Base-by-base conservation (phyloP, 2,329 filamentous ascomycete genomes). In the Verticillium dahliae region DNA sequence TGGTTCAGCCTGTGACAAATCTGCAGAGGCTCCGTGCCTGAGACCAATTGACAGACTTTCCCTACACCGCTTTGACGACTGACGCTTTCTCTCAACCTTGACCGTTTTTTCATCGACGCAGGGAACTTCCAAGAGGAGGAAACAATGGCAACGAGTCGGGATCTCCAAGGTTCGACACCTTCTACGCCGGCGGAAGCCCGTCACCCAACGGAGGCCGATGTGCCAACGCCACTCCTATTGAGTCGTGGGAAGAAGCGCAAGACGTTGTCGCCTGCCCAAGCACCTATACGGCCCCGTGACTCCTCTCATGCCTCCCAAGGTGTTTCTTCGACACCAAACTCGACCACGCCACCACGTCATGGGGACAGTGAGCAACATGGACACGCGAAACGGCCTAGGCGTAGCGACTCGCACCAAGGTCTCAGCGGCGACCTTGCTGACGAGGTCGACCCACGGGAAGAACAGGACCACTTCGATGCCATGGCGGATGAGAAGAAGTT, bases 401-500 rank as follows among this genome's bases (percentile, higher is more conserved):
- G 18, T n/a, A 27, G 45, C 18, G 45, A 52, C 18, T n/a, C 18
- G 18, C 45, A 52, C 5, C 7, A 11, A 6, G 18, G 18, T 9
- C 18, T 11, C 45, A 52, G 18, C 18, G 15, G 15, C 18, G n/a
- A 31, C 18, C 15, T 13, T 5, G 3, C 27, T 11, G 56, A 22
- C 14, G 37, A 38, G 3, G 37, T 27, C 13, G 56, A 58, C 9
- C 37, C 27, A 11, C 31, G 56, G 27, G 34, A 41, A 18, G 35
- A 31, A 15, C 38, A 22, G 33, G 56, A 58, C 1, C 54, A 56
- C 11, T 56, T 56, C 14, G 14, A 56, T 4, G 15, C 14, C 54
- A 78, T 84, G 69, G 75, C 80, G 64, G 67, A 70, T 52, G 77
- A 82, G 66, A 81, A 77, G 69, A 61, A 66, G 34, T 67, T 71